Evolutionary conservation across 129 eudicot genomes (phyloP), one percentile per base, ranked within the genome.

Genomic region (Saposhnikovia divaricata): DNA sequence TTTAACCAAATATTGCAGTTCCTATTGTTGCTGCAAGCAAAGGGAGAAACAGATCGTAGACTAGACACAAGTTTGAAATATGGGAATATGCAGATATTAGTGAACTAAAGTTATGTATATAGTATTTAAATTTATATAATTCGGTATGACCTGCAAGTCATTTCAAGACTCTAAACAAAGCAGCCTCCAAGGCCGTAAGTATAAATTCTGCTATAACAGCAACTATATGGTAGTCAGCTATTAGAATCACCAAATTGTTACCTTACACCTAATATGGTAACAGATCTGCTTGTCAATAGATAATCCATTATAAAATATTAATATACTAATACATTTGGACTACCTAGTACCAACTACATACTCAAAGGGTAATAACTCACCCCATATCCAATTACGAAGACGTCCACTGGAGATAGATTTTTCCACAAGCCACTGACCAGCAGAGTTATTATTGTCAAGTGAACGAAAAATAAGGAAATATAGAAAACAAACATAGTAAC

Each of bases 331-430:
- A 44, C 77, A 68, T 31, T 68, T 31, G 39, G 7, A 68, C 73
- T 27, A 75, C 59, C 61, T 39, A 18, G 76, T 40, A 72, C 18
- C 47, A 1, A 55, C 25, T 55, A 55, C 3, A 25, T 73, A 44
- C 39, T 73, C 59, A 74, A 74, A 9, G 46, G 73, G 76, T 78
- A 43, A 85, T 81, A 81, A 85, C 99, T 90, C 92, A 95, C 99
- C 88, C 99, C 99, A 85, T 95, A 95, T 80, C 99, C 99, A 55
- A 95, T 83, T 84, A 92, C 92, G 85, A 95, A 95, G 81, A 92
- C 91, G 81, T 95, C 96, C 89, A 90, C 82, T 40, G 97, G 96
- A 80, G 99, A 89, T 53, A 95, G 80, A 5, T 84, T 88, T 83
- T 89, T 92, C 99, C 99, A 95, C 82, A 85, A 70, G 82, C 94